Evolutionary conservation across 495 filamentous ascomycete genomes (phyloP).

Genomic region (Delitschia confertaspora): DNA sequence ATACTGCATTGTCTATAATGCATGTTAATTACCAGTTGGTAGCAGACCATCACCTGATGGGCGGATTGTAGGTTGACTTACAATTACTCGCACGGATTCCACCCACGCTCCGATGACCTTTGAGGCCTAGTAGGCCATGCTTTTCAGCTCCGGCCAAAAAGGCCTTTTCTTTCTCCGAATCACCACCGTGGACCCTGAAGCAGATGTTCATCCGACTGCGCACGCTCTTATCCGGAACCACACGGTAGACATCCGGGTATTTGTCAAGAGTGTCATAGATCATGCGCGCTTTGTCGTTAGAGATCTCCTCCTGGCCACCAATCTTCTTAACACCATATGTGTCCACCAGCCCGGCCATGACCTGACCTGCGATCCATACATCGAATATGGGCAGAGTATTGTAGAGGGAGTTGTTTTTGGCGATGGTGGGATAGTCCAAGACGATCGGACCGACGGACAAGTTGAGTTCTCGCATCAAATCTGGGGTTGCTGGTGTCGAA

Average conservation of each 20-base stretch:
- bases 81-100: slow-evolving; percentile 56
- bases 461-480: slow-evolving; percentile 62
- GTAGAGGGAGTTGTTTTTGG: slow-evolving; percentile 85
- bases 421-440: slow-evolving; percentile 67
- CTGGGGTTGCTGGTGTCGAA: slow-evolving; percentile 46
- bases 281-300: slow-evolving; percentile 59
- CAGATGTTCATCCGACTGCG: slow-evolving; percentile 90
- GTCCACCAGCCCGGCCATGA: slow-evolving; percentile 59
- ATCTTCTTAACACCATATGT: slow-evolving; percentile 56
- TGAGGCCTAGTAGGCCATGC: slow-evolving; percentile 58
- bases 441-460: slow-evolving; percentile 69
- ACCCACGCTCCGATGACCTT: slow-evolving; percentile 74
- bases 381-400: slow-evolving; percentile 94
- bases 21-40: not conserved
- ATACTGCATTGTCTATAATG: slow-evolving; percentile 36
- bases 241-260: slow-evolving; percentile 56
- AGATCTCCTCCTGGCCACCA: slow-evolving; percentile 58
- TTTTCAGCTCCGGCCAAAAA: slow-evolving; percentile 66
- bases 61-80: slow-evolving; percentile 17
- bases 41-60: too few relatives aligned
- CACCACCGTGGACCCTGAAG: slow-evolving; percentile 61
- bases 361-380: slow-evolving; percentile 78
- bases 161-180: slow-evolving; percentile 59
- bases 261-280: slow-evolving; percentile 69
- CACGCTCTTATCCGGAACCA: slow-evolving; percentile 63